These are phyloP conservation scores for Colletotrichum godetiae DNA, from an alignment of 2,329 filamentous ascomycete species.

Conservation along the genomic window DNA sequence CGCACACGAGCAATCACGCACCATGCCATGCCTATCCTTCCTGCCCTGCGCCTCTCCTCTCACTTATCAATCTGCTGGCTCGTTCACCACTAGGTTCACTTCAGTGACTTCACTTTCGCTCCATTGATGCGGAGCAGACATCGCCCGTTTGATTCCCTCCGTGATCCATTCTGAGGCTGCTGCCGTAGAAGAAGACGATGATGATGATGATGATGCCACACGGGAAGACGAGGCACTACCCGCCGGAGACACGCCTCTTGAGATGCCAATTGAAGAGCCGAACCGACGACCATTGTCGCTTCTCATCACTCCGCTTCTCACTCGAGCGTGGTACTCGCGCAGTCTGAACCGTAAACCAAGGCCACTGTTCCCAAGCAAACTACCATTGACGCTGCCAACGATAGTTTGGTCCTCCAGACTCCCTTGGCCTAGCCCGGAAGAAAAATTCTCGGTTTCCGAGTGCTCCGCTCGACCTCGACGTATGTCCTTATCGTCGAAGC, in stretches of 20 bases:
- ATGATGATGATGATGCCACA: not conserved
- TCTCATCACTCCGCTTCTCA: not conserved
- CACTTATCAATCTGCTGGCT: not conserved
- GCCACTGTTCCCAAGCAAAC: not conserved
- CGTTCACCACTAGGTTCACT: not conserved
- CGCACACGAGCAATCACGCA: not conserved
- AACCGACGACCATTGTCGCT: not conserved
- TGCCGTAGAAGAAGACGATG: not conserved
- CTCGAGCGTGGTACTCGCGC: not conserved
- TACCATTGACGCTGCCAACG: not conserved
- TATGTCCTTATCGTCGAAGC: constrained; percentile 15
- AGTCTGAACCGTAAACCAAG: not conserved
- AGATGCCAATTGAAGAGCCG: not conserved
- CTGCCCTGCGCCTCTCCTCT: not conserved
- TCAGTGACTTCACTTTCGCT: not conserved
- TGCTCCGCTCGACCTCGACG: constrained; percentile 6
- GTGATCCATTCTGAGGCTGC: not conserved
- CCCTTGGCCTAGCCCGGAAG: not conserved
- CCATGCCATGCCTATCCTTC: not conserved
- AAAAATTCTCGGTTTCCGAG: constrained; percentile 16
- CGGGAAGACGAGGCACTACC: not conserved
- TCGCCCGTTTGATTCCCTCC: not conserved
- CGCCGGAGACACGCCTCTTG: not conserved
- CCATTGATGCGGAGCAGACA: not conserved
- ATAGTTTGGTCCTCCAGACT: not conserved